A percentile compares a stretch with the other conserved stretches of the same genome.
Conservation (phyloP, 2,329 filamentous ascomycete genomes). For the Calcarisporium arbuscula region DNA sequence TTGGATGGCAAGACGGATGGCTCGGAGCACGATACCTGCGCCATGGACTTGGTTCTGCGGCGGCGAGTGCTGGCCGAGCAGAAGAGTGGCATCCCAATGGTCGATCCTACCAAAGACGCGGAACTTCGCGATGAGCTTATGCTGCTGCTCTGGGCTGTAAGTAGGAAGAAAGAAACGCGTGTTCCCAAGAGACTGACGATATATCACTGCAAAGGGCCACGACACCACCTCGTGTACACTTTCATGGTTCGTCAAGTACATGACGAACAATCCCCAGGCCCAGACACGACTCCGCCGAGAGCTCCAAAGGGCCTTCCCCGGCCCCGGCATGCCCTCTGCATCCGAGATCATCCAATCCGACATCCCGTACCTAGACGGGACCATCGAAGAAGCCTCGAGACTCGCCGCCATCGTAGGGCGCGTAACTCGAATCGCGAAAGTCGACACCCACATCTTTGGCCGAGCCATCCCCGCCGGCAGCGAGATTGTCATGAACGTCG, state of each 20-base stretch:
- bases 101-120: constrained; percentile 1
- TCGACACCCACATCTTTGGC: neutral
- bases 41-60: constrained; percentile 7
- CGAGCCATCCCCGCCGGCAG: neutral
- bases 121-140: constrained; percentile 18
- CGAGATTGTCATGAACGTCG: neutral
- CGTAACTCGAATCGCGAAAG: neutral
- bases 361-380: neutral
- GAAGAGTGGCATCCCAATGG: neutral
- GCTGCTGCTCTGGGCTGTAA: constrained; percentile 10
- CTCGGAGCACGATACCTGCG: constrained; percentile 2
- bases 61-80: constrained; percentile 2
- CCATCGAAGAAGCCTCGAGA: neutral
- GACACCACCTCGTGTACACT: constrained; percentile 16
- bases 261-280: constrained; percentile 9
- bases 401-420: neutral
- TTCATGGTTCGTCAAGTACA: constrained; percentile 14
- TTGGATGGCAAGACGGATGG: neutral
- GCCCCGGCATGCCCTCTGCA: neutral
- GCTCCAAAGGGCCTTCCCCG: constrained; percentile 6
- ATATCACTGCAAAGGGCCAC: no score
- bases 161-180: no score
- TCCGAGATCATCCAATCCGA: neutral
- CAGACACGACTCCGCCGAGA: constrained; percentile 15
- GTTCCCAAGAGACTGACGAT: no score